phyloP scores from a whole-genome alignment of 306 rosid genomes.

The Citrullus mucosospermus region DNA sequence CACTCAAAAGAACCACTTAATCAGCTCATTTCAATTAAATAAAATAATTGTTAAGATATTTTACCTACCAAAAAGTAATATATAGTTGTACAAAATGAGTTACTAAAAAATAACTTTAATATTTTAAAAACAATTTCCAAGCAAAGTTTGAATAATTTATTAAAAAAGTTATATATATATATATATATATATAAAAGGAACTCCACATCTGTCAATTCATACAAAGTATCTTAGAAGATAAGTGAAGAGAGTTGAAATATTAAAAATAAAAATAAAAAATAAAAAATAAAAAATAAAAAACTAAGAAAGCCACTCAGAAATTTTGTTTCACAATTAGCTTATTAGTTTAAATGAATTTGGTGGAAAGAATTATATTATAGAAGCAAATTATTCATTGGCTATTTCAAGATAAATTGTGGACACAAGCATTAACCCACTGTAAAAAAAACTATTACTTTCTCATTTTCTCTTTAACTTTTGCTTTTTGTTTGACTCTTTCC shows the following conservation, averaged over 20 bases:
- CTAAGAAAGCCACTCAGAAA: background rate
- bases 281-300: too few relatives aligned
- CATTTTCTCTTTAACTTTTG: too few relatives aligned
- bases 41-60: background rate
- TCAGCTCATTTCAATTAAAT: background rate
- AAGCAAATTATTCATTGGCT: background rate
- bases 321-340: background rate
- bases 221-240: background rate
- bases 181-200: background rate
- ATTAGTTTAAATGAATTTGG: background rate
- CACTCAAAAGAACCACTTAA: background rate
- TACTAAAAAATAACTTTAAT: background rate
- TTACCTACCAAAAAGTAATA: background rate
- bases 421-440: too few relatives aligned
- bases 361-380: background rate
- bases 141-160: background rate
- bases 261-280: too few relatives aligned
- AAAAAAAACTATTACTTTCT: too few relatives aligned
- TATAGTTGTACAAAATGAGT: background rate
- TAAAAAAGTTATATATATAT: background rate
- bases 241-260: background rate
- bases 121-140: background rate
- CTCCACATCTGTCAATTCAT: background rate
- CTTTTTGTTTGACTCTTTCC: too few relatives aligned
- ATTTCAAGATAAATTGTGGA: background rate